Evolutionary conservation across 2,329 filamentous ascomycete species (phyloP).

Genomic region (Nothophoma quercina): DNA sequence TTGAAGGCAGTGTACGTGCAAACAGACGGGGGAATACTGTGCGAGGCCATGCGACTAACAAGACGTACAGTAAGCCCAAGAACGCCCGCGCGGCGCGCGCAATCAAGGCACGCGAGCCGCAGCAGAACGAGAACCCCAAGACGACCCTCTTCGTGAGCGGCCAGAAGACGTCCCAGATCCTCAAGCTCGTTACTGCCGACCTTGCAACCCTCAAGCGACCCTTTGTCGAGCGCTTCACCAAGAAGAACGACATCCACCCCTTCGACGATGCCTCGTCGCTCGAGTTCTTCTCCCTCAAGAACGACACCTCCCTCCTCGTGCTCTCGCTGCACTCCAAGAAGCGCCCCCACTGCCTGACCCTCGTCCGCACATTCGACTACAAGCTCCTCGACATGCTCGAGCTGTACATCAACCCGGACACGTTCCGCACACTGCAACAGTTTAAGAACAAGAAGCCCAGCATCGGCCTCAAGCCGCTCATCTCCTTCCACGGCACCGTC

Average conservation of each 20-base stretch:
- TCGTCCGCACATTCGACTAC: constrained; percentile 82
- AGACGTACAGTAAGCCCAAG: constrained; percentile 65
- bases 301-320: constrained; percentile 85
- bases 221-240: constrained; percentile 87
- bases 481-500: constrained; percentile 87
- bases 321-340: constrained; percentile 92
- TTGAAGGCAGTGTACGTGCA: constrained; percentile 41
- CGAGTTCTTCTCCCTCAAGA: constrained; percentile 96
- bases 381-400: constrained; percentile 96
- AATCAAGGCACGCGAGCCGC: constrained; percentile 90
- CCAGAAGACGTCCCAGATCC: constrained; percentile 80
- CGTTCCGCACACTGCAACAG: constrained; percentile 72
- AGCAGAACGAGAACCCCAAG: constrained; percentile 88
- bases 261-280: constrained; percentile 89
- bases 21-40: rapidly evolving
- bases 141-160: constrained; percentile 88
- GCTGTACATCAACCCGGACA: constrained; percentile 78
- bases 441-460: constrained; percentile 73
- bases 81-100: constrained; percentile 93
- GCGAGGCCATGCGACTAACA: constrained; percentile 1
- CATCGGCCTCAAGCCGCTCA: constrained; percentile 85
- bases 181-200: constrained; percentile 84
- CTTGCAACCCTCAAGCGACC: constrained; percentile 85
- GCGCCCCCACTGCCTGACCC: constrained; percentile 86
- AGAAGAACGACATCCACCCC: constrained; percentile 95